Evolutionary conservation across 352 stramenopile species (phyloP).

Genomic region (Albugo laibachii): DNA sequence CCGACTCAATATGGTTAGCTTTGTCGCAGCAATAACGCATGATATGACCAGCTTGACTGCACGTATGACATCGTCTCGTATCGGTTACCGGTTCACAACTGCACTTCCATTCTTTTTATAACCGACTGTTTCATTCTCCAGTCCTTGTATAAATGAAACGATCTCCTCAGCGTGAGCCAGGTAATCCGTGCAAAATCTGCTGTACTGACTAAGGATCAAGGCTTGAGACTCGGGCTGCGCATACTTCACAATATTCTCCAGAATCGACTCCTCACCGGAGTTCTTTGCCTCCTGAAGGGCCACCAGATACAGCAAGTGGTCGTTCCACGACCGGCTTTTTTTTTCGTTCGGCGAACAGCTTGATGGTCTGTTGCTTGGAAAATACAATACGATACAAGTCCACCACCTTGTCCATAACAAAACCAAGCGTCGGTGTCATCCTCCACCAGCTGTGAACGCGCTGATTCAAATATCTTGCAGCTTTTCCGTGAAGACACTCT

Average conservation of each 20-base stretch:
- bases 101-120: too few species aligned
- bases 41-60: too few species aligned
- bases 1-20: too few species aligned
- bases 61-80: too few species aligned
- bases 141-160: too few species aligned
- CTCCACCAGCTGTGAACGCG: conserved; percentile 1
- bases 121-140: too few species aligned
- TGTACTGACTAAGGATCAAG: neutral
- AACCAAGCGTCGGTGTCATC: neutral
- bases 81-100: too few species aligned
- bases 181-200: neutral
- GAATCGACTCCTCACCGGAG: neutral
- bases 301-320: conserved; percentile 4
- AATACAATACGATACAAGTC: neutral
- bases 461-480: neutral
- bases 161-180: too few species aligned
- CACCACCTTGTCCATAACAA: neutral
- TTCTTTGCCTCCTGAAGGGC: neutral
- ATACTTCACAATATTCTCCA: conserved; percentile 6
- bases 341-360: conserved; percentile 1
- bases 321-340: conserved; percentile 2
- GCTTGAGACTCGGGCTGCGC: neutral
- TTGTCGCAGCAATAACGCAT: too few species aligned
- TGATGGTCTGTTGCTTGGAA: neutral
- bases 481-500: neutral